These are phyloP conservation scores for Ciborinia camelliae DNA, from an alignment of 2,329 filamentous ascomycete species.

Conservation along the genomic window DNA sequence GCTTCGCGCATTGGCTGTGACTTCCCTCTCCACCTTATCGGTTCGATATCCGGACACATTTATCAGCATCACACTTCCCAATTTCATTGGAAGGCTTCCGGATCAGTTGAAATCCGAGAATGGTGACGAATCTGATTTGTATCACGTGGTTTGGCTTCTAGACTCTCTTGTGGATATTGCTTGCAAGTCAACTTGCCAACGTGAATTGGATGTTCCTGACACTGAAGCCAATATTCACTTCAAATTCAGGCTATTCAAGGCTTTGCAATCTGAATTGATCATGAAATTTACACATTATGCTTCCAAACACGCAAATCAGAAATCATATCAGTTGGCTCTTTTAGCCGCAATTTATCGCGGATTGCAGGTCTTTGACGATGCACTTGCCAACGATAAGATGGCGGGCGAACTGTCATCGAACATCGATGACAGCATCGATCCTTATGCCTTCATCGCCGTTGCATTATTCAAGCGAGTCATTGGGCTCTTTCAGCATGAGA, in stretches of 20 bases:
- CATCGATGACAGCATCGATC: conserved; percentile 8
- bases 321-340: conserved; percentile 27
- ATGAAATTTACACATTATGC: conserved; percentile 21
- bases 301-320: conserved; percentile 23
- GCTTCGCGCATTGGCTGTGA: conserved; percentile 26
- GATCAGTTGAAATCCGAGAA: conserved; percentile 16
- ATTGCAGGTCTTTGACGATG: conserved; percentile 30
- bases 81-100: conserved; percentile 31
- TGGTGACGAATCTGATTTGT: conserved; percentile 18
- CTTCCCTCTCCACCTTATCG: conserved; percentile 30
- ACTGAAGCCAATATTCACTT: conserved; percentile 14
- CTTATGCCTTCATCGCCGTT: conserved; percentile 28
- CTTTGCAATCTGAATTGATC: conserved; percentile 25
- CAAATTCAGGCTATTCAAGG: conserved; percentile 30
- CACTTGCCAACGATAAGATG: conserved; percentile 20
- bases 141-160: conserved; percentile 22
- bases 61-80: conserved; percentile 27
- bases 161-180: conserved; percentile 29
- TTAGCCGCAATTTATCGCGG: conserved; percentile 29
- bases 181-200: conserved; percentile 25
- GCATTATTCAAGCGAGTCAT: conserved; percentile 22
- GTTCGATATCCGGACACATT: conserved; percentile 28
- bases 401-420: not conserved
- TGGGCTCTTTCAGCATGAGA: conserved; percentile 17
- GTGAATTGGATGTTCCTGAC: conserved; percentile 12